Conservation (phyloP, 495 filamentous ascomycete genomes). For the Chaetomium tenue region DNA sequence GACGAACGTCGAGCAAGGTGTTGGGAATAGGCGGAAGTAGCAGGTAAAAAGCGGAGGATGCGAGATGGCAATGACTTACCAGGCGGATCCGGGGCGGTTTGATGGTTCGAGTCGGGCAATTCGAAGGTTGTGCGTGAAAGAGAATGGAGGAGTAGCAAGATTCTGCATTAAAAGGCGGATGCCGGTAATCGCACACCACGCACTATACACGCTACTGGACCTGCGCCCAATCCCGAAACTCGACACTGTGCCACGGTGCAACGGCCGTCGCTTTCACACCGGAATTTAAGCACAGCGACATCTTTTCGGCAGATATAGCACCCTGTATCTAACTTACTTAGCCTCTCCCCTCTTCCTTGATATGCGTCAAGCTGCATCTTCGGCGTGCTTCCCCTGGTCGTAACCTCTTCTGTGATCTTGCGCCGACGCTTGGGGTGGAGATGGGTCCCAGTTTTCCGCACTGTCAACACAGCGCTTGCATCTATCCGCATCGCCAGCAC, state of each 20-base stretch:
- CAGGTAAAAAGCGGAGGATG: conserved; percentile 17
- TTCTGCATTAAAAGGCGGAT: conserved; percentile 36
- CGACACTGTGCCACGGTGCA: conserved; percentile 31
- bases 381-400: conserved; percentile 12
- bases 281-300: not conserved
- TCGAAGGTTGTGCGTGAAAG: conserved; percentile 35
- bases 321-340: not conserved
- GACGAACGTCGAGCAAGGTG: conserved; percentile 15
- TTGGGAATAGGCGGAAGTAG: conserved; percentile 11
- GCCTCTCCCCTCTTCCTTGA: not conserved
- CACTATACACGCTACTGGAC: conserved; percentile 9
- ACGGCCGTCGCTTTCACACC: conserved; percentile 1
- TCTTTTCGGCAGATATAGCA: not conserved
- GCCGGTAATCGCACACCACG: conserved; percentile 33
- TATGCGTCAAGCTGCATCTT: conserved; percentile 6
- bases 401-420: conserved; percentile 7
- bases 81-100: conserved; percentile 27
- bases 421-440: not conserved
- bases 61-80: conserved; percentile 30
- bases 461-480: conserved; percentile 22
- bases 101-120: conserved; percentile 35
- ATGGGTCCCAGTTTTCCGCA: conserved; percentile 14
- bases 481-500: conserved; percentile 17
- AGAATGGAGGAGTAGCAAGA: conserved; percentile 37
- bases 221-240: conserved; percentile 20